A percentile compares a stretch with the other conserved stretches of the same genome.
Conservation (phyloP, 1,284 basidiomycete species). For the Lentinus polychrous region DNA sequence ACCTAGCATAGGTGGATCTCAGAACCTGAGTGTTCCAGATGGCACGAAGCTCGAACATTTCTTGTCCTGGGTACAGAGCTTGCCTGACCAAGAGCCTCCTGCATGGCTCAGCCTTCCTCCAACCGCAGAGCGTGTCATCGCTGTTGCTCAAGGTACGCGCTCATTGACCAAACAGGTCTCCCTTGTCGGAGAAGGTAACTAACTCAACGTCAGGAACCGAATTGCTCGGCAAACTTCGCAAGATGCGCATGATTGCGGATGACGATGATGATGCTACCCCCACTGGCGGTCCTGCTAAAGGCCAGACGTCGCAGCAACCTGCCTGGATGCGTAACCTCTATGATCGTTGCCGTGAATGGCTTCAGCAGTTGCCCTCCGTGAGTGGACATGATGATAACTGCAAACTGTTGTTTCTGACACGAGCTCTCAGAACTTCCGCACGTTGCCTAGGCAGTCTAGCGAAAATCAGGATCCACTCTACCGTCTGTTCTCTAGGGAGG, state of each 20-base stretch:
- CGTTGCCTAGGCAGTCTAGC: slow-evolving; percentile 51
- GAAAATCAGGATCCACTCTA: slow-evolving; percentile 81
- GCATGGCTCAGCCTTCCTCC: slow-evolving; percentile 89
- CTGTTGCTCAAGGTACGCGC: slow-evolving; percentile 75
- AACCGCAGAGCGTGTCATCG: slow-evolving; percentile 87
- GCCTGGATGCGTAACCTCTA: slow-evolving; percentile 88
- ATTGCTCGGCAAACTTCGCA: slow-evolving; percentile 78
- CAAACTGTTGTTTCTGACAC: background rate
- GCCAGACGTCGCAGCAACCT: slow-evolving; percentile 67
- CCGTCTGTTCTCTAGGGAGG: slow-evolving; percentile 86
- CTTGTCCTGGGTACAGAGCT: slow-evolving; percentile 76
- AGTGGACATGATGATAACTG: slow-evolving; percentile 17
- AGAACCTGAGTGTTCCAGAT: slow-evolving; percentile 74
- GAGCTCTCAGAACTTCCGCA: slow-evolving; percentile 49
- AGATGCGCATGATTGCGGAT: slow-evolving; percentile 87
- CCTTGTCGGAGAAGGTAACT: background rate
- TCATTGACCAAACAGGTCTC: background rate
- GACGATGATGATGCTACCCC: slow-evolving; percentile 64
- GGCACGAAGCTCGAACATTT: slow-evolving; percentile 90
- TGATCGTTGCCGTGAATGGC: slow-evolving; percentile 80
- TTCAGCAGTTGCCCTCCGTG: slow-evolving; percentile 69
- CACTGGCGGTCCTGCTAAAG: slow-evolving; percentile 45
- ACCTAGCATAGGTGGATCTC: slow-evolving; percentile 50
- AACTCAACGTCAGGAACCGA: slow-evolving; percentile 55
- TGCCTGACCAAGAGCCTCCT: slow-evolving; percentile 89